A percentile compares a stretch with the other conserved stretches of the same genome.
phyloP scores from a whole-genome alignment of 805 yeast species.

The Sugiyamaella valdiviana region DNA sequence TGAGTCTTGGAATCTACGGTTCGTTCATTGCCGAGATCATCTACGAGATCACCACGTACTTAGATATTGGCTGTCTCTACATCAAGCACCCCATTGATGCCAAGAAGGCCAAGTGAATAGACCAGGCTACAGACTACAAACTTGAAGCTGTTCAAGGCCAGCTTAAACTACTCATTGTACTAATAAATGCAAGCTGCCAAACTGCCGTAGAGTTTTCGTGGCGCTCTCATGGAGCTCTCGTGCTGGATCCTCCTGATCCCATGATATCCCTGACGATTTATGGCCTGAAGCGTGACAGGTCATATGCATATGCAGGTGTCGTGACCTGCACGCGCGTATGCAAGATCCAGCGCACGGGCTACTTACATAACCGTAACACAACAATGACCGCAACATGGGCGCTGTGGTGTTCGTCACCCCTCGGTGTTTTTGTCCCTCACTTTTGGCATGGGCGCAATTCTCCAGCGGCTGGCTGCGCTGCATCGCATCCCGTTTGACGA shows the following conservation, averaged over 20 bases:
- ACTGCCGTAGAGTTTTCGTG: neutral
- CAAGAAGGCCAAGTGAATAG: conserved; percentile 7
- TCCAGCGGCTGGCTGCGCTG: neutral
- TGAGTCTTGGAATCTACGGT: conserved; percentile 63
- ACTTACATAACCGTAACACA: neutral
- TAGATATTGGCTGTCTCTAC: conserved; percentile 76
- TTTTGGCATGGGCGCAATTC: neutral
- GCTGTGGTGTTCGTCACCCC: neutral
- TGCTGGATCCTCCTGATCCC: neutral
- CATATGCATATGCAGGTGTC: too few relatives aligned
- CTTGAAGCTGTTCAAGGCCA: neutral
- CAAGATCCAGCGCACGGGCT: neutral
- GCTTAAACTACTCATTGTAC: too few relatives aligned
- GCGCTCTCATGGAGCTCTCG: too few relatives aligned
- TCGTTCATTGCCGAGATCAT: conserved; percentile 73
- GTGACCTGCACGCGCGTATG: neutral
- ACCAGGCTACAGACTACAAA: neutral
- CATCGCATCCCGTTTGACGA: conserved; percentile 16
- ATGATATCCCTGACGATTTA: neutral
- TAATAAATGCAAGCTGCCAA: too few relatives aligned
- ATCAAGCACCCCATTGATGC: conserved; percentile 47
- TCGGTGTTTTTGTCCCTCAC: neutral
- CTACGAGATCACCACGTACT: conserved; percentile 66
- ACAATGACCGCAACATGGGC: too few relatives aligned
- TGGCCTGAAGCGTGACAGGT: too few relatives aligned